Evolutionary conservation across 2,329 filamentous ascomycete genomes (phyloP), one percentile per base, ranked within the genome.

Genomic region (Daldinia eschscholtzii): DNA sequence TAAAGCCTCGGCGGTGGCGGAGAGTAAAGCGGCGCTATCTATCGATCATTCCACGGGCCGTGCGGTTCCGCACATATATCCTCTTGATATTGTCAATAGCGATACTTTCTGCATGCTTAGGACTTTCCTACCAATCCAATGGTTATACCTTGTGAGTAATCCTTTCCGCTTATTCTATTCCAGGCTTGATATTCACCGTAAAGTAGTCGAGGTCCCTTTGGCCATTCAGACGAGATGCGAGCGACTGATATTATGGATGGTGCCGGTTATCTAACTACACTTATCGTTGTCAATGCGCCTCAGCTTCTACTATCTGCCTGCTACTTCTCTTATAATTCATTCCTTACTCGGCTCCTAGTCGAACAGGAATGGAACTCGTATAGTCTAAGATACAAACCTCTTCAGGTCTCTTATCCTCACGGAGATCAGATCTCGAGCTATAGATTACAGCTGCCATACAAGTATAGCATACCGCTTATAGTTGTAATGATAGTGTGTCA

Each of bases 391-490:
- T 46, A 46, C 23, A 18, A 46, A 4, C 42, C 42, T 9, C 42
- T 46, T 46, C 42, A 20, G 3, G 42, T 46, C 12, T 26, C 42
- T 15, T 12, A 46, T 46, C 42, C 42, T 6, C 12, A 23, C 9
- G 42, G 42, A 20, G 9, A 10, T 2, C 42, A 46, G 12, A 23
- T 46, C 9, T 46, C 20, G 6, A 46, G 42, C 42, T 46, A 46
- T 23, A 46, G 42, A 23, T 7, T 46, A 26, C 42, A 46, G 20
- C 20, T 46, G 6, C 20, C 42, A 6, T 46, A 46, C 18, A 46
- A 46, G 10, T 46, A 46, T 13, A 46, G 42, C 42, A 46, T 46
- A 46, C 42, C 42, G 1, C 42, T 46, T 3, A 46, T 46, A 46
- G 15, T 23, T 9, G 26, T 26, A 23, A 46, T 23, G 7, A 23